A percentile compares a stretch with the other conserved stretches of the same genome.
Evolutionary conservation across 2,329 filamentous ascomycete genomes (phyloP).

Genomic region (Hymenoscyphus fraxineus): DNA sequence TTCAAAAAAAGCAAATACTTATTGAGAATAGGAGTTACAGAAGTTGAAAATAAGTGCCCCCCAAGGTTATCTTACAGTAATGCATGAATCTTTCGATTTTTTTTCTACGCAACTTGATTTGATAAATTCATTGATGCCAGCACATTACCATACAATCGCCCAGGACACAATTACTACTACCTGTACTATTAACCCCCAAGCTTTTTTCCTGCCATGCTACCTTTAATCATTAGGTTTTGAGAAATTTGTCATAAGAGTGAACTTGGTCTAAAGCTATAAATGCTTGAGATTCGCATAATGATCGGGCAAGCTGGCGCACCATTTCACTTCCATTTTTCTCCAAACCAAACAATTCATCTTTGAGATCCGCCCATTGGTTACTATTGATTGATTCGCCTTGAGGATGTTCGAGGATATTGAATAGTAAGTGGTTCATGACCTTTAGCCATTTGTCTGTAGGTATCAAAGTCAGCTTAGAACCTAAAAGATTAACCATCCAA

Average conservation of each 20-base stretch:
- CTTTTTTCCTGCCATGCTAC: too few species aligned
- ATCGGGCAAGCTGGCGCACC: not conserved
- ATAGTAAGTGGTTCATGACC: conserved; percentile 12
- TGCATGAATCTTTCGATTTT: too few species aligned
- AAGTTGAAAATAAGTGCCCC: too few species aligned
- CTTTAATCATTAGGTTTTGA: too few species aligned
- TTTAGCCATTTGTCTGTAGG: not conserved
- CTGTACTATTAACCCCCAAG: too few species aligned
- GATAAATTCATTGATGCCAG: too few species aligned
- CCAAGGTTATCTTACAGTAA: too few species aligned
- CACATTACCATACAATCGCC: too few species aligned
- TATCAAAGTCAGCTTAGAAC: not conserved
- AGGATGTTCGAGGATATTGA: not conserved
- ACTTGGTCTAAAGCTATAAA: not conserved
- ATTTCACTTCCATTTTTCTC: not conserved
- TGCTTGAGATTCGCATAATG: not conserved
- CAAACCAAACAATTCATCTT: not conserved
- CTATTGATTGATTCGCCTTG: not conserved
- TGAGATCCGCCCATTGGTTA: not conserved
- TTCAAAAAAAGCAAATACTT: not conserved
- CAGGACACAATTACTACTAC: too few species aligned
- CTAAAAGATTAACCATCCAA: not conserved
- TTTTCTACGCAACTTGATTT: too few species aligned
- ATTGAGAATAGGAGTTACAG: too few species aligned
- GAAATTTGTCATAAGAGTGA: too few species aligned